Percentiles rank a stretch among this genome's conserved stretches.
Evolutionary conservation across 2,329 filamentous ascomycete genomes (phyloP).

Genomic region (Diplodia mutila): DNA sequence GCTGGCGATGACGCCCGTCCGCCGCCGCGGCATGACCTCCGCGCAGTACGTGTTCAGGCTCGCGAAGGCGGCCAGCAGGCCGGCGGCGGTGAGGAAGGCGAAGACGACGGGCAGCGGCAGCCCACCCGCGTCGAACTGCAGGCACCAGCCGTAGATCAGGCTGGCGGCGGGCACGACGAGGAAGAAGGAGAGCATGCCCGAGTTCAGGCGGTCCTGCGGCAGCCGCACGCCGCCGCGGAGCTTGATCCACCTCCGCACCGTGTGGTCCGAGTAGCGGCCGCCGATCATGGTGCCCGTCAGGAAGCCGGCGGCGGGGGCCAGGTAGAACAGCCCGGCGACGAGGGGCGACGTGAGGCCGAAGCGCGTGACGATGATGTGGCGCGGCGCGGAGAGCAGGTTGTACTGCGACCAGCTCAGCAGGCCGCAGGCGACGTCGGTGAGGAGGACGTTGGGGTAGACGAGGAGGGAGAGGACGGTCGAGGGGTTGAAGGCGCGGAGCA

Average conservation of each 20-base stretch:
- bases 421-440: conserved; percentile 34
- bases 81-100: conserved; percentile 40
- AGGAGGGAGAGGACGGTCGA: conserved; percentile 31
- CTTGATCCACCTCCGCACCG: conserved; percentile 29
- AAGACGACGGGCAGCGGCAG: conserved; percentile 42
- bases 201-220: conserved; percentile 32
- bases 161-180: conserved; percentile 38
- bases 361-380: conserved; percentile 29
- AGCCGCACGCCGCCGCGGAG: conserved; percentile 30
- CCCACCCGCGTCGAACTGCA: conserved; percentile 40
- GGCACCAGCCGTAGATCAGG: conserved; percentile 44
- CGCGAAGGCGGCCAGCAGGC: conserved; percentile 45
- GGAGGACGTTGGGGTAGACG: conserved; percentile 33
- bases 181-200: conserved; percentile 36
- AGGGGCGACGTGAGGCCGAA: conserved; percentile 31
- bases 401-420: conserved; percentile 33
- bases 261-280: conserved; percentile 32
- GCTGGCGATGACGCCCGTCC: conserved; percentile 35
- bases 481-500: conserved; percentile 32
- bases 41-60: conserved; percentile 48
- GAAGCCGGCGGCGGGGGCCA: conserved; percentile 32
- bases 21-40: conserved; percentile 34
- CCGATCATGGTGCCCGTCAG: conserved; percentile 31
- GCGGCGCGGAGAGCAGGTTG: conserved; percentile 30
- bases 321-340: conserved; percentile 32